Evolutionary conservation across 2,329 filamentous ascomycete species (phyloP), one percentile per base, ranked within the genome.

Genomic region (Pseudocercospora vitis): DNA sequence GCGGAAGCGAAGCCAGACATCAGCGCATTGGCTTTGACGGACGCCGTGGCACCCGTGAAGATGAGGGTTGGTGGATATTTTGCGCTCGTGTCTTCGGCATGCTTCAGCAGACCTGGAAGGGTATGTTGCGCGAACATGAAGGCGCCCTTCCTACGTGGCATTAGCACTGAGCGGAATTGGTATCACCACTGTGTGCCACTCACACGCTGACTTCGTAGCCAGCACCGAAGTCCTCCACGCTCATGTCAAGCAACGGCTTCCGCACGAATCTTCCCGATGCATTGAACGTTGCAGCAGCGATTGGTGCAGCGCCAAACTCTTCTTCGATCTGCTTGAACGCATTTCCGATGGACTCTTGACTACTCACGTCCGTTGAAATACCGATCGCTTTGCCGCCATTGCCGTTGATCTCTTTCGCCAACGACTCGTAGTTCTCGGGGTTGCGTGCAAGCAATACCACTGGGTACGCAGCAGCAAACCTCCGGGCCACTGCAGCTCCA

Each of bases 21-120:
- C 9, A 76, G 74, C 0, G 88, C 84, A 8, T 83, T 86, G 3
- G 87, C 88, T 64, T 85, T 87, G 14, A 92, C 62, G 0, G 86
- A 89, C 0, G 89, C 91, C 0, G 91, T 95, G 0, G 91, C 90
- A 26, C 91, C 91, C 0, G 91, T 95, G 71, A 95, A 88, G 65
- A 96, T 86, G 16, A 96, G 76, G 0, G 87, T 86, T 0, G 90
- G 90, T 3, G 90, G 88, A 65, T 89, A 73, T 26, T 80, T 76
- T 0, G 80, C 71, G 0, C 71, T 70, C 28, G 71, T 68, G 33
- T 67, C 64, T 32, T 73, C 64, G 0, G 83, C 80, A 0, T 84
- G 77, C 18, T 83, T 78, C 1, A 91, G 78, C 1, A 95, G 80
- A 1, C 86, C 76, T 0, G 91, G 90, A 0, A 95, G 73, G 0